A percentile compares a stretch with the other conserved stretches of the same genome.
Evolutionary conservation across 2,329 filamentous ascomycete genomes (phyloP).

Genomic region (Fusarium concolor): DNA sequence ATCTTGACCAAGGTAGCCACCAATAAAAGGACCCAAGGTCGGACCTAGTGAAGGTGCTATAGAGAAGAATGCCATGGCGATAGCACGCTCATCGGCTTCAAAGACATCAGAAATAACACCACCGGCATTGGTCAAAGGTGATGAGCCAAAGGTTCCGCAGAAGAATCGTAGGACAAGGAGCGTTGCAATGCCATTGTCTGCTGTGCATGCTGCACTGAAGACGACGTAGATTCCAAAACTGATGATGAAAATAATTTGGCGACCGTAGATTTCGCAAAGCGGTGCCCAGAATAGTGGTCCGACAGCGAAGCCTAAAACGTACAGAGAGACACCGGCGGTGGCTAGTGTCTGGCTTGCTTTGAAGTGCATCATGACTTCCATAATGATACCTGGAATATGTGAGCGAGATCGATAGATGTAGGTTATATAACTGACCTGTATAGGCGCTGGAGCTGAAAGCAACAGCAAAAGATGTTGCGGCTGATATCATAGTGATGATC

Average conservation of each 20-base stretch:
- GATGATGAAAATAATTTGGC: constrained; percentile 68
- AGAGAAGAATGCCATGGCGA: constrained; percentile 70
- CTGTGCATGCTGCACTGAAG: constrained; percentile 72
- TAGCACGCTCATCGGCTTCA: constrained; percentile 62
- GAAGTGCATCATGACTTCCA: constrained; percentile 67
- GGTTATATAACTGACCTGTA: constrained; percentile 58
- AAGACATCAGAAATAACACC: constrained; percentile 76
- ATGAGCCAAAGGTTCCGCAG: constrained; percentile 71
- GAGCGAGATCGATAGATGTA: not conserved
- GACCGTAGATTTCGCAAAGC: constrained; percentile 72
- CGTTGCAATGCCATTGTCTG: constrained; percentile 65
- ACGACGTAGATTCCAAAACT: constrained; percentile 68
- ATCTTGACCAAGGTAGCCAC: constrained; percentile 70
- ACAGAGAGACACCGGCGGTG: constrained; percentile 72
- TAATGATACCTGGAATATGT: constrained; percentile 46
- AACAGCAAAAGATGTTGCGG: constrained; percentile 74
- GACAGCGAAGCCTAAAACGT: constrained; percentile 71
- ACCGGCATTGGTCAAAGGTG: constrained; percentile 71
- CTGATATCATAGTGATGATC: constrained; percentile 71
- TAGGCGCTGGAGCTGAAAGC: constrained; percentile 77
- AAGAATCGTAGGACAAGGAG: constrained; percentile 76
- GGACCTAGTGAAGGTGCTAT: constrained; percentile 73
- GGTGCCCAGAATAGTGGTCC: constrained; percentile 75
- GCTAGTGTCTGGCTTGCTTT: constrained; percentile 62
- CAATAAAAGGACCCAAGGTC: constrained; percentile 68